Evolutionary conservation across 495 filamentous ascomycete species (phyloP), one percentile per base, ranked within the genome.

Genomic region (Penicillium alfredii): DNA sequence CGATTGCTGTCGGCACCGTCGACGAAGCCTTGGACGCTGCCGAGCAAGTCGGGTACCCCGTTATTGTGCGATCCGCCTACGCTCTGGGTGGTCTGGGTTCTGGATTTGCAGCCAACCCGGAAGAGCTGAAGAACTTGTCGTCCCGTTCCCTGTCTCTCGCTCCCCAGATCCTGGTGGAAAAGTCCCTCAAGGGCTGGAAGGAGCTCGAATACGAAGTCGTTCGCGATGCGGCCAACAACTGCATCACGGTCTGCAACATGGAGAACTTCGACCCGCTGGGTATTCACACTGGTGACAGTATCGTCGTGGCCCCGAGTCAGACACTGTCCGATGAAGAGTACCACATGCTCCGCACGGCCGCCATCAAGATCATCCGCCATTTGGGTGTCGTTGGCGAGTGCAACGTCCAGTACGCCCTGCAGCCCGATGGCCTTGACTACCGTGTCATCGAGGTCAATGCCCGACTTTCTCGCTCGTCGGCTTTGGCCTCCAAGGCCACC

Each of bases 121-220:
- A 95, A 51, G 90, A 98, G 58, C 78, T 98, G 17, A 80, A 84
- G 48, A 86, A 98, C 56, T 71, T 98, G 69, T 85, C 90, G 38
- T 88, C 92, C 30, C 77, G 86, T 36, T 98, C 90, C 18, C 75
- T 98, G 33, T 92, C 89, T 25, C 78, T 98, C n/a, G 86, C 92
- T 14, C 88, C 90, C 29, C 90, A 98, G 60, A 96, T 98, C 46
- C 63, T 98, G 44, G 89, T 98, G 27, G 90, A 98, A 72, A 98
- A 98, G 70, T 95, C 89, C n/a, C 79, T 98, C 32, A 96, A 96
- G 68, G 90, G 90, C 51, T 98, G 90, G 90, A 97, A 97, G 66
- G 90, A 97, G 64, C 84, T 94, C 36, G 90, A 97, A 60, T 97
- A 97, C 56, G 90, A 97, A 61, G 90, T 97, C 21, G 90, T 97